phyloP scores from a whole-genome alignment of 164 flowering plant genomes.

The Vitis vinifera region DNA sequence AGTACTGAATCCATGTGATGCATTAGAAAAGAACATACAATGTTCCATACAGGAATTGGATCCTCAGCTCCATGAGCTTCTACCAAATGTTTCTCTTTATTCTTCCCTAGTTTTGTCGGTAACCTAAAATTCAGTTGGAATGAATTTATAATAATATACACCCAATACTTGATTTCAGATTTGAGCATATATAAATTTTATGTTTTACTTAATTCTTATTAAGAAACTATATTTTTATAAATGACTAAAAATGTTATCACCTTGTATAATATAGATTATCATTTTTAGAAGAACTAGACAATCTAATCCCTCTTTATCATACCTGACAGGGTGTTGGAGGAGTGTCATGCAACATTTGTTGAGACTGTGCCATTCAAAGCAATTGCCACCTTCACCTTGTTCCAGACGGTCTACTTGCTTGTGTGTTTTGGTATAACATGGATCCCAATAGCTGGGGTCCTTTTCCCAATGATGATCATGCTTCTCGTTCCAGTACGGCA shows the following conservation, averaged over 20 bases:
- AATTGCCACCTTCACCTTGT: constrained; percentile 73
- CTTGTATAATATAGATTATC: background rate
- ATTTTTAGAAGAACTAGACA: background rate
- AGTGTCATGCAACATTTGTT: constrained; percentile 75
- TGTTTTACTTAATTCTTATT: background rate
- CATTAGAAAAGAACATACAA: too few relatives aligned
- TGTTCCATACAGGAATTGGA: too few relatives aligned
- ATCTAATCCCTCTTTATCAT: constrained; percentile 4
- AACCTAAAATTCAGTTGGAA: background rate
- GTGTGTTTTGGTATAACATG: constrained; percentile 87
- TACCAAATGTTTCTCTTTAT: too few relatives aligned
- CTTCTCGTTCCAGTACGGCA: constrained; percentile 91
- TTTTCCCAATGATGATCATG: constrained; percentile 90
- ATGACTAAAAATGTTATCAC: background rate
- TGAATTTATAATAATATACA: too few relatives aligned
- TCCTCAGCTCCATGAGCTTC: too few relatives aligned
- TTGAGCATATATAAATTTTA: background rate
- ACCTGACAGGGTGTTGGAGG: constrained; percentile 68
- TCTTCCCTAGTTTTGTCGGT: background rate
- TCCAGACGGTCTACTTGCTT: constrained; percentile 80
- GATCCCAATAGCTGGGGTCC: constrained; percentile 93
- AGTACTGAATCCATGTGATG: background rate
- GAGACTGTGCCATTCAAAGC: constrained; percentile 87
- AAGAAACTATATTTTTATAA: background rate
- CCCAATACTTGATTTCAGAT: too few relatives aligned